Evolutionary conservation across 352 stramenopile genomes (phyloP), one percentile per base, ranked within the genome.

Genomic region (Pythium dissimile): DNA sequence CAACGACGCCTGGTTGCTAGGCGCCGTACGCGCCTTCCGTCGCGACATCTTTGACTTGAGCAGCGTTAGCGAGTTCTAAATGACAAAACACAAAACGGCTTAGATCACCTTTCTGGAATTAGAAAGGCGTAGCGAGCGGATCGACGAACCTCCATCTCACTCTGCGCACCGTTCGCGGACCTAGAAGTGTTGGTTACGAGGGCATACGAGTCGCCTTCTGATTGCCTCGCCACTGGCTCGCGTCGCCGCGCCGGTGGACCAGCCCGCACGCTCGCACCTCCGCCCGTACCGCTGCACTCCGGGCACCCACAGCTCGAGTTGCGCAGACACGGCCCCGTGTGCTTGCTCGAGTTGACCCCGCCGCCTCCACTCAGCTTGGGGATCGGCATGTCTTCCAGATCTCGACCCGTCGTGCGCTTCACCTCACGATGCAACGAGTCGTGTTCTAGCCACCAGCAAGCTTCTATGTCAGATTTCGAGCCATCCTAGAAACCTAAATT

Each of bases 21-120:
- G 83, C 4, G 83, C 80, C 27, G 72, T 89, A n/a, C 80, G 76
- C 0, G 76, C 70, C 59, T 89, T 90, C 30, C 75, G 69, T 21
- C 75, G 73, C 44, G 78, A 88, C 78, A 92, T 88, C 45, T 91
- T 92, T 6, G 80, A 89, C 49, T 92, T 92, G 35, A 92, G 71
- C 5, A 92, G 67, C 50, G 75, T 74, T 30, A 92, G 56, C 6
- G 82, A 90, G 62, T 72, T 90, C 75, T 92, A 27, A 16, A 24
- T 52, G 0, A 21, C 27, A 31, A 34, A 23, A 8, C 4, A 20
- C 20, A 31, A 5, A 12, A 59, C n/a, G n/a, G n/a, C n/a, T n/a
- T n/a, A n/a, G n/a, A n/a, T n/a, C n/a, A n/a, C n/a, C n/a, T n/a
- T n/a, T n/a, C n/a, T n/a, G n/a, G n/a, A n/a, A n/a, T n/a, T n/a